phyloP scores from a whole-genome alignment of 2,329 filamentous ascomycete genomes.

The Bipolaris sorokiniana region DNA sequence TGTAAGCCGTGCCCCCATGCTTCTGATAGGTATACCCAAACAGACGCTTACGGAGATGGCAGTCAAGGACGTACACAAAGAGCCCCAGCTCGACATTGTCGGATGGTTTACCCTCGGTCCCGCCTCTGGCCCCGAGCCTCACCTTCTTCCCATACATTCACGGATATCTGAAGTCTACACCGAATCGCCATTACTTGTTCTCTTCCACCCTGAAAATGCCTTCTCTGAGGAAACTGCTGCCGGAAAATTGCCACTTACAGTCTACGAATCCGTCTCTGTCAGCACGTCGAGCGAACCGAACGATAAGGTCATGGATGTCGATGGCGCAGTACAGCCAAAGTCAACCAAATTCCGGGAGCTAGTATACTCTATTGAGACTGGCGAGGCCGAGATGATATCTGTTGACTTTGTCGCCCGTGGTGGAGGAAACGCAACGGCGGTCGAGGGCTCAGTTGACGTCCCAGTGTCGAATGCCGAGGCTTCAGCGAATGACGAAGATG shows the following conservation, averaged over 20 bases:
- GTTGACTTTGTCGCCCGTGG: slow-evolving; percentile 91
- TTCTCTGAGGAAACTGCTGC: slow-evolving; percentile 63
- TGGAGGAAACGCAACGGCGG: slow-evolving; percentile 76
- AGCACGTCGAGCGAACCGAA: slow-evolving; percentile 40
- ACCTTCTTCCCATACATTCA: slow-evolving; percentile 75
- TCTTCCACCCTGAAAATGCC: slow-evolving; percentile 75
- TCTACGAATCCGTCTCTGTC: slow-evolving; percentile 78
- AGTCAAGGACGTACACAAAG: slow-evolving; percentile 91
- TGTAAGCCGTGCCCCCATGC: slow-evolving; percentile 62
- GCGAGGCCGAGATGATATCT: slow-evolving; percentile 96
- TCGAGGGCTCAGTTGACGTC: slow-evolving; percentile 42
- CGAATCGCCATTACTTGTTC: slow-evolving; percentile 84
- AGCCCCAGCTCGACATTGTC: slow-evolving; percentile 77
- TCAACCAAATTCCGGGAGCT: slow-evolving; percentile 79
- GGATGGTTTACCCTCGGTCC: slow-evolving; percentile 89
- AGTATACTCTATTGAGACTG: slow-evolving; percentile 87
- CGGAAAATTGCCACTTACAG: slow-evolving; percentile 83
- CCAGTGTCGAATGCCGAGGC: slow-evolving; percentile 18
- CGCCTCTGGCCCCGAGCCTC: slow-evolving; percentile 69
- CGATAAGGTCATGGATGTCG: slow-evolving; percentile 62
- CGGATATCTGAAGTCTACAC: slow-evolving; percentile 78
- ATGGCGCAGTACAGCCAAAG: slow-evolving; percentile 61
- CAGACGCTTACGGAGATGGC: slow-evolving; percentile 15
- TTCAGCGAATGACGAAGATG: slow-evolving; percentile 51
- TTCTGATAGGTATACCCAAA: neutral